Percentiles rank a stretch among this genome's conserved stretches.
phyloP scores from a whole-genome alignment of 2,329 filamentous ascomycete genomes.

The Aspergillus eucalypticola region DNA sequence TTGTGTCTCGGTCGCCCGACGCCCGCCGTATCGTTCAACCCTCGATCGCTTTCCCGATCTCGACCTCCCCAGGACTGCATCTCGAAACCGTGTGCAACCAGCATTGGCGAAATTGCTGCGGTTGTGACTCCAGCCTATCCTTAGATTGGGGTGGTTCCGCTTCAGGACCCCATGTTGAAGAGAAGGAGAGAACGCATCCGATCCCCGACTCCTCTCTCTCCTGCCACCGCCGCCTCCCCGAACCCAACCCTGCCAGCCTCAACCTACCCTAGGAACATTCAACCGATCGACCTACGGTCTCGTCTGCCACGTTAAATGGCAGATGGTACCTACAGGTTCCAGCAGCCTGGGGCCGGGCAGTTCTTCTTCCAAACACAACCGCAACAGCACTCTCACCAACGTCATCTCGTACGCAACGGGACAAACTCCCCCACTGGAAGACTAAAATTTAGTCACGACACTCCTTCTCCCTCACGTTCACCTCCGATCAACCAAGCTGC shows the following conservation, averaged over 20 bases:
- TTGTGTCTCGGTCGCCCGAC: constrained; percentile 30
- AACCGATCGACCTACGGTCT: constrained; percentile 42
- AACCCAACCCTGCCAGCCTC: constrained; percentile 25
- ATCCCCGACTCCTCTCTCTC: constrained; percentile 37
- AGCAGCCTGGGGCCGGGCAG: constrained; percentile 55
- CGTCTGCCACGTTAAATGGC: constrained; percentile 55
- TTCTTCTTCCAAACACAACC: constrained; percentile 49
- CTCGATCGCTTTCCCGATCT: constrained; percentile 17
- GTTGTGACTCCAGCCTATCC: constrained; percentile 20
- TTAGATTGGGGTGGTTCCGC: constrained; percentile 34
- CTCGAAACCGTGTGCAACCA: constrained; percentile 14
- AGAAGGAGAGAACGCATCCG: constrained; percentile 50
- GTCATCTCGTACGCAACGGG: constrained; percentile 47
- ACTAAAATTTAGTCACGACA: constrained; percentile 49
- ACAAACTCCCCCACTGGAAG: constrained; percentile 49
- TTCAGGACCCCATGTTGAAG: constrained; percentile 50
- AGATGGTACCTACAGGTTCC: constrained; percentile 58
- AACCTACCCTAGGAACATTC: constrained; percentile 28
- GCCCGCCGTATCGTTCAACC: constrained; percentile 26
- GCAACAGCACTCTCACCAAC: constrained; percentile 46
- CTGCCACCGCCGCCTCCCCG: constrained; percentile 25
- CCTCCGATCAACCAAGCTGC: constrained; percentile 46
- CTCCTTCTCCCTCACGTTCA: constrained; percentile 51
- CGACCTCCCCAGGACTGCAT: constrained; percentile 5
- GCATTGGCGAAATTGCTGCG: constrained; percentile 19